phyloP scores from a whole-genome alignment of 805 yeast species.

The Schwanniomyces yamadae region DNA sequence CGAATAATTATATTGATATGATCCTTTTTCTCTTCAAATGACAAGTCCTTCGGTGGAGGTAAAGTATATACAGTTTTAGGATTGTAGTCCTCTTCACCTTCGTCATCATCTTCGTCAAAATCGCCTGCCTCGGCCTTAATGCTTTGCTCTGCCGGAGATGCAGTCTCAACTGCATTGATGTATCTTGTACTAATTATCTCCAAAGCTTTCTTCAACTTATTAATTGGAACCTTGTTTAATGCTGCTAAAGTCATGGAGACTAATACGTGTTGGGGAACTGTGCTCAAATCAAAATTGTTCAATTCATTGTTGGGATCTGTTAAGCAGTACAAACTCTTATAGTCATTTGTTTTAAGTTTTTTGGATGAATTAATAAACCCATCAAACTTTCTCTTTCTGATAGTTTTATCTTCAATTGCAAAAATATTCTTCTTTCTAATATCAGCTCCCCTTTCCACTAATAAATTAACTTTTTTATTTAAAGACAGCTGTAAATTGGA shows the following conservation, averaged over 20 bases:
- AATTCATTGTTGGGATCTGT: constrained; percentile 61
- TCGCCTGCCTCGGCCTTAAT: constrained; percentile 5
- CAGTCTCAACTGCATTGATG: constrained; percentile 30
- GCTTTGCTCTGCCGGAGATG: constrained; percentile 5
- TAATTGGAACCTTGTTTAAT: constrained; percentile 51
- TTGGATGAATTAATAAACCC: constrained; percentile 37
- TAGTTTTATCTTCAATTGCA: constrained; percentile 26
- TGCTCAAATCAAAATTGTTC: constrained; percentile 66
- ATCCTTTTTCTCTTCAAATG: constrained; percentile 53
- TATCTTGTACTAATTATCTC: constrained; percentile 70
- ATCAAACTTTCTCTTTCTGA: constrained; percentile 40
- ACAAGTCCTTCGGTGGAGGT: constrained; percentile 57
- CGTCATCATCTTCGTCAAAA: constrained; percentile 25
- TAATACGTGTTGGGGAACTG: constrained; percentile 63
- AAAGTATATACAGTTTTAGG: constrained; percentile 48
- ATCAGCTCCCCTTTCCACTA: constrained; percentile 39
- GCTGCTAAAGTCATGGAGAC: constrained; percentile 67
- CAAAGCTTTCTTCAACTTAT: constrained; percentile 61
- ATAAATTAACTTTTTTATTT: constrained; percentile 25
- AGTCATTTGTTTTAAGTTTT: constrained; percentile 35
- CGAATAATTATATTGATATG: constrained; percentile 58
- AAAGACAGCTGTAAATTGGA: constrained; percentile 27
- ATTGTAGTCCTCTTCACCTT: constrained; percentile 32
- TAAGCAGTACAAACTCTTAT: constrained; percentile 65
- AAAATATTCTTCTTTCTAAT: constrained; percentile 40